Base-by-base conservation (phyloP, 2,329 filamentous ascomycete genomes). In the Microcera coccophila region DNA sequence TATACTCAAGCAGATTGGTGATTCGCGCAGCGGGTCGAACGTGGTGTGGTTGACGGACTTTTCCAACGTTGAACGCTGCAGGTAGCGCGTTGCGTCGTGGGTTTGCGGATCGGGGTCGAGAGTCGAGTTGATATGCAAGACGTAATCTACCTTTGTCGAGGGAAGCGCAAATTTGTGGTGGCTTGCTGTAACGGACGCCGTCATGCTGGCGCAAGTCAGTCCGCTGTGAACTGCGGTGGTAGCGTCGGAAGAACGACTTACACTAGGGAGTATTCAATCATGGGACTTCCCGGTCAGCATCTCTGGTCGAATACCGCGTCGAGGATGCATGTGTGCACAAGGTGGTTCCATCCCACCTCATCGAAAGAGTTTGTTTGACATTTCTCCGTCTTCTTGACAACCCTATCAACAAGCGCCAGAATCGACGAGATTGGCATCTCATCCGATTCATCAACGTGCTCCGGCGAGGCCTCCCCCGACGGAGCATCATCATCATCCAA, bases 271-370 rank as follows among this genome's bases (percentile, higher is more conserved):
- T 26, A 41, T n/a, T n/a, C n/a, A 44, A 47, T 16, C 29, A 31
- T 7, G 39, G 35, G 8, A 39, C 17, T 26, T 29, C 19, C 12
- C 29, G 38, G n/a, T 33, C n/a, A n/a, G n/a, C n/a, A 17, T 18
- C 5, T 12, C 19, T 24, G 14, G 5, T 38, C 24, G 18, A 44
- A 33, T 2, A 39, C 34, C 9, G 34, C 19, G 31, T 41, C 34
- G 9, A 44, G 41, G 9, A 47, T 7, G 5, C 37, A 34, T 19
- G 40, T 43, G 24, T 47, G 32, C 3, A 47, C 45, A 15, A 44
- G 16, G 22, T 47, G 28, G n/a, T 47, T 39, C 45, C 45, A 47
- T n/a, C 45, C 45, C 20, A 35, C 17, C 22, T 44, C 41, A 15
- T 44, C 38, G n/a, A n/a, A n/a, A n/a, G 33, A 36, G 29, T 19